phyloP scores from a whole-genome alignment of 257 asterid species.

The Penstemon eatonii region DNA sequence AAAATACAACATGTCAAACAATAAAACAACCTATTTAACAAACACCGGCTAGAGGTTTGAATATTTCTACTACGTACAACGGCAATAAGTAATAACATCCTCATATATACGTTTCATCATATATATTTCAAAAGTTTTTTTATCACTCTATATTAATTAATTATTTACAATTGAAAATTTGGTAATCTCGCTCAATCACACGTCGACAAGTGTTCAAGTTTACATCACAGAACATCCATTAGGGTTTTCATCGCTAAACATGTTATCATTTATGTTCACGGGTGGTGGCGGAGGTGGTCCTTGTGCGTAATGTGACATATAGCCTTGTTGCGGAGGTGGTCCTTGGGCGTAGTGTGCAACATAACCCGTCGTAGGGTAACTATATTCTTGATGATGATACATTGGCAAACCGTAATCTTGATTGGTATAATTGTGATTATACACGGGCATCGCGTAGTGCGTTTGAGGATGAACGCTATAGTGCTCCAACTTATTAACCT shows the following conservation, averaged over 20 bases:
- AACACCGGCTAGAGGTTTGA: constrained; percentile 31
- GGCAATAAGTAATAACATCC: constrained; percentile 5
- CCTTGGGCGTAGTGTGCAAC: constrained; percentile 47
- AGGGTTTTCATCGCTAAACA: constrained; percentile 93
- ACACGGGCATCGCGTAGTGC: constrained; percentile 48
- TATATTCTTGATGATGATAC: constrained; percentile 28
- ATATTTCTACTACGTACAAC: constrained; percentile 23
- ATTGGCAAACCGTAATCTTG: constrained; percentile 57
- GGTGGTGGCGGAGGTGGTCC: constrained; percentile 40
- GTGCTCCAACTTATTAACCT: constrained; percentile 57
- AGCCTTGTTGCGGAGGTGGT: constrained; percentile 43
- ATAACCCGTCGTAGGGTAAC: constrained; percentile 32
- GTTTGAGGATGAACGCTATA: constrained; percentile 48
- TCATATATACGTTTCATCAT: constrained; percentile 16
- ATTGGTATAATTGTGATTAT: constrained; percentile 49
- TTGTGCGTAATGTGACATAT: background rate
- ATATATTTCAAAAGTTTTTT: background rate
- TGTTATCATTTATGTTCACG: constrained; percentile 37
- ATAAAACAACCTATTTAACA: constrained; percentile 28
- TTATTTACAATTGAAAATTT: constrained; percentile 44
- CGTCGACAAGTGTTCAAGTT: background rate
- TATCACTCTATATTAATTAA: background rate
- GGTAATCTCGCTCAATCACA: constrained; percentile 1
- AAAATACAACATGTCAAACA: constrained; percentile 27
- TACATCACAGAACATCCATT: constrained; percentile 84